Percentiles rank a stretch among this genome's conserved stretches.
Evolutionary conservation across 192 early-diverging fungal genomes (phyloP).

Genomic region (Coemansia reversa): DNA sequence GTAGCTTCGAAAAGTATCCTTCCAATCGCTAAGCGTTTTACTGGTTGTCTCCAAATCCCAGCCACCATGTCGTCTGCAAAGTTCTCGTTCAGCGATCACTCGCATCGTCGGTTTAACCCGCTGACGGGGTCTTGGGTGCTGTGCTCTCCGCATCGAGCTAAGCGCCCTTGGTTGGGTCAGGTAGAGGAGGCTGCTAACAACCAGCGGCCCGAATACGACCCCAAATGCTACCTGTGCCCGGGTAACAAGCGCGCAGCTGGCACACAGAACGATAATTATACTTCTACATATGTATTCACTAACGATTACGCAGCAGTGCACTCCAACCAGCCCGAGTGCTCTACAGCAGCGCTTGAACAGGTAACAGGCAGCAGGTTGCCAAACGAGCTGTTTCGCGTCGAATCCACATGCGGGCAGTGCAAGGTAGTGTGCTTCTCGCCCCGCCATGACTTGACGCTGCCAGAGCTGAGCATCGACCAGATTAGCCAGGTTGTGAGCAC

Average conservation of each 20-base stretch:
- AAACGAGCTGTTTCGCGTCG: conserved; percentile 55
- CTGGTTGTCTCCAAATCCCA: too few species aligned
- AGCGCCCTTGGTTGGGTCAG: conserved; percentile 89
- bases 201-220: conserved; percentile 65
- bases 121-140: conserved; percentile 90
- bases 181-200: conserved; percentile 55
- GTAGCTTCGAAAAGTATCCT: too few species aligned
- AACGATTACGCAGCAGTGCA: conserved; percentile 95
- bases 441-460: conserved; percentile 82
- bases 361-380: conserved; percentile 20
- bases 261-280: conserved; percentile 74
- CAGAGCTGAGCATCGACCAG: conserved; percentile 73
- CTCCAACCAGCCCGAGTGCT: conserved; percentile 52
- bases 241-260: conserved; percentile 78
- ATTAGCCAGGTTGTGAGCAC: conserved; percentile 66
- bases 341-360: conserved; percentile 9
- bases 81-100: conserved; percentile 51
- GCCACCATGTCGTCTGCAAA: conserved; percentile 3
- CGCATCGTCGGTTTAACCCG: conserved; percentile 88
- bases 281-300: conserved; percentile 77
- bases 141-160: conserved; percentile 94
- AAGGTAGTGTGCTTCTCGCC: conserved; percentile 94
- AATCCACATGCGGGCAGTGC: conserved; percentile 73
- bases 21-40: too few species aligned
- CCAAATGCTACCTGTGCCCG: conserved; percentile 84